Base-by-base conservation (phyloP, 768 basidiomycete species). In the Brasilioporus rufonigricans region DNA sequence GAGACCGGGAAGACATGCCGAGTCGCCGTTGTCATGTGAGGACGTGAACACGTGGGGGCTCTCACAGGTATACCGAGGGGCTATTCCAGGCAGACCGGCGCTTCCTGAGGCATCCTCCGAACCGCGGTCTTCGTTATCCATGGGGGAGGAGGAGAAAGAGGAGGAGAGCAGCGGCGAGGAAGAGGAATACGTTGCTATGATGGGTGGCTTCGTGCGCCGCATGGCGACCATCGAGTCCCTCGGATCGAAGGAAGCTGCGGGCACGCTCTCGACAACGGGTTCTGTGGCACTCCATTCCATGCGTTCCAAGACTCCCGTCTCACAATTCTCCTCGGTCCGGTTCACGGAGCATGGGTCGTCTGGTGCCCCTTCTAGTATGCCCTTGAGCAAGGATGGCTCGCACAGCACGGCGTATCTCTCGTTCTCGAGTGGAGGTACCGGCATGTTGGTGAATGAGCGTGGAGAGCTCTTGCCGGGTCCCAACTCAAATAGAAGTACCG, bases 141-240 rank as follows among this genome's bases (percentile, higher is more conserved):
- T 5, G 13, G 53, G 44, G n/a, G 54, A 48, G 40, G 55, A 56
- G 13, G 55, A 44, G 16, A 49, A 31, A 13, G 55, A 54, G 11
- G 56, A 46, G 18, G 52, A 32, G 24, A 45, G 55, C 36, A 58
- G 57, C 24, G 55, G 55, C 41, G 70, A 68, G 45, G 68, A 66
- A 59, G 68, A 70, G 24, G 69, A 66, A 27, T 68, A 79, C 50
- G 73, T 89, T 29, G 77, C 77, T 7, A 76, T 91, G 46, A 72
- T 91, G 52, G 86, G 87, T 50, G 76, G 79, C 23, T 80, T 76
- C 61, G 77, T 91, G 41, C 76, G 80, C 48, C 85, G 89, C 36
- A 89, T 91, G 89, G 84, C 87, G 19, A 91, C 89, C 27, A 91
- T 91, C 57, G 87, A 90, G 66, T 84, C 82, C 40, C 76, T 90